Base-by-base conservation (phyloP, 345 rosid species). In the Excoecaria agallocha region DNA sequence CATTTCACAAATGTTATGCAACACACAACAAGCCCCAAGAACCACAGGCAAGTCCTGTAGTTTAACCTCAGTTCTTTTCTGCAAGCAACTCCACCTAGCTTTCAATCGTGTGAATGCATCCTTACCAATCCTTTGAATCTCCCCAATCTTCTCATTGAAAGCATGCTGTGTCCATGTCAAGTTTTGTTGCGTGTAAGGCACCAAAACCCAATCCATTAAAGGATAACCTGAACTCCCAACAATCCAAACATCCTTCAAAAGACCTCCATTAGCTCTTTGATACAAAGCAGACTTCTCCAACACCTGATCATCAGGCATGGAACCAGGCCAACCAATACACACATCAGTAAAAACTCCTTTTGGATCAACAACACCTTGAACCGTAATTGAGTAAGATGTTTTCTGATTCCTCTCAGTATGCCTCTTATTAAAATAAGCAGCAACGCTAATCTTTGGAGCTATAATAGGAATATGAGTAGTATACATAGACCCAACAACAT, bases 291-390 rank as follows among this genome's bases (percentile, higher is more conserved):
- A 89, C 84, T 88, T 89, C 84, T 91, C 97, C 38, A 91, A 67
- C 48, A 91, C 94, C 69, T 89, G 87, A 76, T 89, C 94, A 82
- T 91, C 91, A 57, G 86, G 82, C 94, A 91, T 89, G 9, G 97
- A 91, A 24, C 97, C 97, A 0, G 97, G 97, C 94, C 97, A 91
- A 0, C 97, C 97, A 9, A 89, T 89, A 46, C 94, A 91, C n/a
- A 91, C 91, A 80, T 89, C 97, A 3, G 91, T 88, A 59, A 91
- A 89, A 16, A 88, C 90, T 0, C 94, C 93, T n/a, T 62, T 87
- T 0, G 87, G 90, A 56, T 88, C 84, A 12, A 89, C 91, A 66
- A 91, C 92, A 0, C 94, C 97, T 69, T 91, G 94, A 1, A 91
- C 87, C 0, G 94, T 91, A 1, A 91, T 89, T 0, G 97, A 89